Base-by-base conservation (phyloP, 306 rosid genomes). In the Lotus japonicus region DNA sequence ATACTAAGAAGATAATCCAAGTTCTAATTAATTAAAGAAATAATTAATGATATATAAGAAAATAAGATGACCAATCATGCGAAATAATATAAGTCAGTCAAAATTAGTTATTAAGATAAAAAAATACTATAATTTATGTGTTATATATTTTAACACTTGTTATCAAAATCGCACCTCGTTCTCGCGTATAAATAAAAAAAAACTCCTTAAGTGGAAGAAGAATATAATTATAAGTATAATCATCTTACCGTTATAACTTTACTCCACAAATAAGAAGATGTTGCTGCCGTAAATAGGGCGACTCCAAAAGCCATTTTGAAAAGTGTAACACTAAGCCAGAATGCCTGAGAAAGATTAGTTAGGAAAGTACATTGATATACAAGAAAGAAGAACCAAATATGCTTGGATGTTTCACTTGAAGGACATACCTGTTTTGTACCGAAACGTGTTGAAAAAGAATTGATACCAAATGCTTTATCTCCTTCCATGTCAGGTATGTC, bases 401-500 rank as follows among this genome's bases (percentile, higher is more conserved):
- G 23, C 8, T 31, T 1, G 58, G 15, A 38, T 70, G 44, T 52
- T 21, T 44, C 51, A 66, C 35, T 63, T 62, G 33, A 33, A 14
- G 60, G 67, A 66, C 18, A 18, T 55, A 91, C 97, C 85, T 61
- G 73, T 48, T 80, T 55, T 73, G 80, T 87, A 72, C 97, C 96
- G 72, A 88, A 52, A 44, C 86, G 87, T 44, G 85, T 85, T 64
- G 96, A 61, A 80, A 86, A 81, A 0, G 92, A 81, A 59, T 67
- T 81, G 65, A 91, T 84, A 38, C 91, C 95, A 50, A 42, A 86
- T 67, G 80, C 75, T 65, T 42, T 79, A 79, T 91, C 95, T 58
- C 97, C 97, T 76, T 91, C 92, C 14, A 88, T 84, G 69, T 88
- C 97, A 55, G 97, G 97, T 77, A 88, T 86, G 56, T 91, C 97